Evolutionary conservation across 2,329 filamentous ascomycete species (phyloP).

Genomic region (Fonsecaea multimorphosa): DNA sequence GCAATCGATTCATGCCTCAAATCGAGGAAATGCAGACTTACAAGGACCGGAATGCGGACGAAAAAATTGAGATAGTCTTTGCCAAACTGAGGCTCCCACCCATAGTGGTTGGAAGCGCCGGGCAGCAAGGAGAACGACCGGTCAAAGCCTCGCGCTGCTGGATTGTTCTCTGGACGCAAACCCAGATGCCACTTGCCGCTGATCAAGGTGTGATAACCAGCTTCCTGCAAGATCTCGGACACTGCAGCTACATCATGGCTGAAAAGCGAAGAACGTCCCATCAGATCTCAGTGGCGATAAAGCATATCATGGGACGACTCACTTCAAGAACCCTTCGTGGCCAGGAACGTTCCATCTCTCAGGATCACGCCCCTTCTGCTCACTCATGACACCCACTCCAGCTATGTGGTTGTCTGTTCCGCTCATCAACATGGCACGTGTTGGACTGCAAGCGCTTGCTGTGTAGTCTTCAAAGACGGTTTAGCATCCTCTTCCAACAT

Average conservation of each 20-base stretch:
- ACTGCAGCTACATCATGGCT: constrained; percentile 22
- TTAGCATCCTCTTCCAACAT: constrained; percentile 70
- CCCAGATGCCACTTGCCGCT: constrained; percentile 50
- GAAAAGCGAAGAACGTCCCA: too few relatives aligned
- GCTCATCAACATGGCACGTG: constrained; percentile 69
- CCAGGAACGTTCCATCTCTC: constrained; percentile 39
- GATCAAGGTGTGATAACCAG: constrained; percentile 45
- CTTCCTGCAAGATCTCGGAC: constrained; percentile 44
- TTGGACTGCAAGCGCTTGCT: constrained; percentile 63
- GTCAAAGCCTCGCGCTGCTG: constrained; percentile 42
- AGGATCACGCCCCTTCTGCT: constrained; percentile 45
- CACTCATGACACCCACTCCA: constrained; percentile 43
- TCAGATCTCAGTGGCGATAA: too few relatives aligned
- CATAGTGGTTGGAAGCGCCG: not conserved
- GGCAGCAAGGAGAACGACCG: constrained; percentile 42
- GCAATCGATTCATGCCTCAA: too few relatives aligned
- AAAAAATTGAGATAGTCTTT: constrained; percentile 47
- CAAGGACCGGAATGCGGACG: not conserved
- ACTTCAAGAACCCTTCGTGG: constrained; percentile 49
- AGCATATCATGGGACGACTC: constrained; percentile 18
- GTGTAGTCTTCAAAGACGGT: constrained; percentile 41
- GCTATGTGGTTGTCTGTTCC: constrained; percentile 54
- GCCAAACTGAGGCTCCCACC: constrained; percentile 44
- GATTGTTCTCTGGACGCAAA: constrained; percentile 45
- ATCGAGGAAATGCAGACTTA: too few relatives aligned